phyloP scores from a whole-genome alignment of 176 grass and related monocot species.

The Avena atlantica region DNA sequence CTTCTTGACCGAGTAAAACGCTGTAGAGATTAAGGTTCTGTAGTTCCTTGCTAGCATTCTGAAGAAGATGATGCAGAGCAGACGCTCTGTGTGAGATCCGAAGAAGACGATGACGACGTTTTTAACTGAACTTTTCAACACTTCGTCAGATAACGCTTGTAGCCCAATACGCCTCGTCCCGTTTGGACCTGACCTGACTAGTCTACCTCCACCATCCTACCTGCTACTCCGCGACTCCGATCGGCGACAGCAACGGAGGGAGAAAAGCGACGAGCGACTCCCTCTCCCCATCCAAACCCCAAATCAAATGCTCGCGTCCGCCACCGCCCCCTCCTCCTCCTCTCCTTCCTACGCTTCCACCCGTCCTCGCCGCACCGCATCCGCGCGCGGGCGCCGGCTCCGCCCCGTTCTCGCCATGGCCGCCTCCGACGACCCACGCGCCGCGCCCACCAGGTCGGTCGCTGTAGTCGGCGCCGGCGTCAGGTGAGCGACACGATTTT shows the following conservation, averaged over 20 bases:
- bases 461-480: constrained; percentile 71
- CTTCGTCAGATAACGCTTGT: too few species aligned
- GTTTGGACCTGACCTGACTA: background rate
- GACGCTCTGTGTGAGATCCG: too few species aligned
- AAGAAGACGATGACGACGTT: too few species aligned
- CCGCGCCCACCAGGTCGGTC: constrained; percentile 49
- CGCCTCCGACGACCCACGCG: constrained; percentile 42
- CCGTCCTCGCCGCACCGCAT: constrained; percentile 20
- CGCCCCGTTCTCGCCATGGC: constrained; percentile 59
- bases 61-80: background rate
- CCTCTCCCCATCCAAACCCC: constrained; percentile 38
- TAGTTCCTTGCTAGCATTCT: background rate
- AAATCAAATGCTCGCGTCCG: constrained; percentile 45
- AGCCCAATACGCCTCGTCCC: background rate
- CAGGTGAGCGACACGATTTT: constrained; percentile 42
- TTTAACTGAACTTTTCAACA: too few species aligned
- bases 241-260: background rate
- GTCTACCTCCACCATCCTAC: background rate
- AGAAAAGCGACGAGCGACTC: constrained; percentile 26
- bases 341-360: constrained; percentile 20
- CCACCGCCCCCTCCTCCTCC: constrained; percentile 34
- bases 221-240: constrained; percentile 6
- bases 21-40: too few species aligned
- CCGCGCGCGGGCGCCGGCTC: background rate
- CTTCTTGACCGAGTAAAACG: background rate